phyloP scores from a whole-genome alignment of 1,284 basidiomycete species.

The Phaffia rhodozyma region DNA sequence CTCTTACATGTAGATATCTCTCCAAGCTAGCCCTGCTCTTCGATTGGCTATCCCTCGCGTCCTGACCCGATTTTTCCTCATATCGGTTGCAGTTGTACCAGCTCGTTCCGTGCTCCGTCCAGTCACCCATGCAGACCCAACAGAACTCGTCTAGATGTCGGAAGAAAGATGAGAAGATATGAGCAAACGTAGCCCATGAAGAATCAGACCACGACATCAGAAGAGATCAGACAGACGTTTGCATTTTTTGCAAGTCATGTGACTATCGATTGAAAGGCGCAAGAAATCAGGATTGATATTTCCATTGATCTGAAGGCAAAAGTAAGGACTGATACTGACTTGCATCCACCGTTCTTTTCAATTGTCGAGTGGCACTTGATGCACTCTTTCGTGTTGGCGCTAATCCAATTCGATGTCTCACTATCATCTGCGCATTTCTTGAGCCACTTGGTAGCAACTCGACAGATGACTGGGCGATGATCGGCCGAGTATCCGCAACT shows the following conservation, averaged over 20 bases:
- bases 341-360: slow-evolving; percentile 99
- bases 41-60: slow-evolving; percentile 81
- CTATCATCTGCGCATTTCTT: slow-evolving; percentile 96
- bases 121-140: slow-evolving; percentile 63
- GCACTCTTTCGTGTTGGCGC: slow-evolving; percentile 98
- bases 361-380: slow-evolving; percentile 90
- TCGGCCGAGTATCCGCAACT: slow-evolving; percentile 65
- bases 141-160: slow-evolving; percentile 42
- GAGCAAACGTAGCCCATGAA: slow-evolving; percentile 26
- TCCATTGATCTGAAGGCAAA: not conserved
- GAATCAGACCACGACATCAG: slow-evolving; percentile 47
- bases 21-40: slow-evolving; percentile 78
- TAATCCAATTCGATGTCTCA: slow-evolving; percentile 99
- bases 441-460: slow-evolving; percentile 82
- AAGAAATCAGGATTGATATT: not conserved
- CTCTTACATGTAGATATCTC: slow-evolving; percentile 87
- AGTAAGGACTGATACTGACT: slow-evolving; percentile 47
- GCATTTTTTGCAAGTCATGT: slow-evolving; percentile 99
- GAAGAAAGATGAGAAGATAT: not conserved
- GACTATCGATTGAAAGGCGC: slow-evolving; percentile 41
- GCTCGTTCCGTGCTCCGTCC: slow-evolving; percentile 92
- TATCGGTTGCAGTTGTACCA: slow-evolving; percentile 98
- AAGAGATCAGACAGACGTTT: slow-evolving; percentile 58
- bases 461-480: slow-evolving; percentile 83
- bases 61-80: slow-evolving; percentile 80